Conservation (phyloP, 2,329 filamentous ascomycete genomes). For the Aspergillus sp. region DNA sequence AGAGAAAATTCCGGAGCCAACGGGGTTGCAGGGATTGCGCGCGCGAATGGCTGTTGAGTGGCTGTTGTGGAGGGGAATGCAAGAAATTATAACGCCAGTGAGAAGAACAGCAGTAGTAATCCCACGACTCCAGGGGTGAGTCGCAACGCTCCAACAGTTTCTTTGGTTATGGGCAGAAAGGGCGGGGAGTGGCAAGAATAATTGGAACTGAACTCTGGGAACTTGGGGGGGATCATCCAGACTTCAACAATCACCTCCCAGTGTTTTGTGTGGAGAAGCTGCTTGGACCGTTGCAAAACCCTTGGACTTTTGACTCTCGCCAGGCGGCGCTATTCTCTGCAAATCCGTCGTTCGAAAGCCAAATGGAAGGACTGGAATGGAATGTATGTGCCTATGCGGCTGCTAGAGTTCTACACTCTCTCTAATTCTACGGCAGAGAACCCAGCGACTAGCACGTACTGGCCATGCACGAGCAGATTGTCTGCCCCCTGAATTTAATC, state of each 20-base stretch:
- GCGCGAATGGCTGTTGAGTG: background rate
- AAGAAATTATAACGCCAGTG: background rate
- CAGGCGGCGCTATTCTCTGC: background rate
- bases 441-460: background rate
- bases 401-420: no score
- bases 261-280: slow-evolving; percentile 4
- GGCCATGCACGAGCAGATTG: background rate
- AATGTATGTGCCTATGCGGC: no score
- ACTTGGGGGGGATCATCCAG: background rate
- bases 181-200: slow-evolving; percentile 13
- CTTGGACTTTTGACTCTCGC: background rate
- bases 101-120: background rate
- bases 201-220: background rate
- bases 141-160: background rate
- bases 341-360: no score
- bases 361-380: no score
- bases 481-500: background rate
- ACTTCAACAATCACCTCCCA: background rate
- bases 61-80: background rate
- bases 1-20: slow-evolving; percentile 11
- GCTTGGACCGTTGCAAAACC: background rate
- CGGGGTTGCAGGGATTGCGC: background rate
- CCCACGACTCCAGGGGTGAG: background rate
- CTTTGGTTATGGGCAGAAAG: background rate
- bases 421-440: no score